Evolutionary conservation across 345 rosid genomes (phyloP), one percentile per base, ranked within the genome.

Genomic region (Ceriops tagal): DNA sequence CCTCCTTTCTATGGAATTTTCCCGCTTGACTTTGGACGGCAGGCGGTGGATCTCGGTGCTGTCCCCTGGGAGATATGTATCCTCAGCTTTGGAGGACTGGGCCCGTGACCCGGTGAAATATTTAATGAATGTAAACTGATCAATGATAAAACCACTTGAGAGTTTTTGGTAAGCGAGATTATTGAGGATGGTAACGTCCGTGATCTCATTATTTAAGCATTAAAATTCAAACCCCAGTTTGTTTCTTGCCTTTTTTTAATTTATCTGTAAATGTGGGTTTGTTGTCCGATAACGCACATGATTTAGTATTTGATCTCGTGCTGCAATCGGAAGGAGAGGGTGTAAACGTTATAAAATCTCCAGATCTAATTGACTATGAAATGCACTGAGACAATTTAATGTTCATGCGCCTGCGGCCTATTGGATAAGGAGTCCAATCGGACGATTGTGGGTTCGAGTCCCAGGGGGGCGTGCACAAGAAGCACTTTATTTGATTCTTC

Each of bases 391-490:
- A 31, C 32, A 5, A 31, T 31, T 4, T 31, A 31, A 5, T 5
- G 34, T 5, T 4, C 5, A 31, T 10, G 26, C 43, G 43, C 13
- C 43, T 37, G 56, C 20, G 56, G 56, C 24, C 56, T 52, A 46
- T 43, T 70, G 70, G 70, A 65, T 60, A 66, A 67, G 67, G 77
- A 67, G 63, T 73, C 72, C 62, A 67, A 67, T 62, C 68, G 61
- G 34, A 18, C 72, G 72, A 53, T 67, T 61, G 77, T 66, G 71
- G 76, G 71, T 73, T 61, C 61, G 71, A 73, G 66, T 60, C 68
- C 68, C 65, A 62, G 65, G 69, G 69, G 9, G 60, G 34, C 66
- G 66, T 73, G 66, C n/a, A 8, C 58, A 13, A 8, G 3, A 0
- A 13, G 5, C 9, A 34, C 8, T 7, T 8, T 7, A 1, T 9